Percentiles rank a stretch among this genome's conserved stretches.
phyloP scores from a whole-genome alignment of 495 filamentous ascomycete genomes.

The Jackrogersella minutella region DNA sequence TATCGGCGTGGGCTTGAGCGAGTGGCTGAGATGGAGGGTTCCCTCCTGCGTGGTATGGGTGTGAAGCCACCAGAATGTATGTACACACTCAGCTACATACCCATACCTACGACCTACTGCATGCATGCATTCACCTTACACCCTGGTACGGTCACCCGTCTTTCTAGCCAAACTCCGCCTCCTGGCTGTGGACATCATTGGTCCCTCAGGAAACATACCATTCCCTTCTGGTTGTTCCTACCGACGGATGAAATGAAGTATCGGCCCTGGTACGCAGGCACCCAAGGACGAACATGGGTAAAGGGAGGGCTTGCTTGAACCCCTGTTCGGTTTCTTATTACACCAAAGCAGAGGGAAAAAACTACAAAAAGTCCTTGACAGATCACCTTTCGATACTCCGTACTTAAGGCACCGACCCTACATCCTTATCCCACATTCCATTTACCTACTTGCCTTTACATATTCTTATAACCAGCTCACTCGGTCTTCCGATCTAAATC shows the following conservation, averaged over 20 bases:
- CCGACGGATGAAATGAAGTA: slow-evolving; percentile 38
- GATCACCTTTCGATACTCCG: slow-evolving; percentile 37
- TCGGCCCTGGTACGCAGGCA: slow-evolving; percentile 40
- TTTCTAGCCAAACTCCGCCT: slow-evolving; percentile 42
- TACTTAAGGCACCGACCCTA: slow-evolving; percentile 41
- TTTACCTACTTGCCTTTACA: neutral
- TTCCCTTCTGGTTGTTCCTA: slow-evolving; percentile 42
- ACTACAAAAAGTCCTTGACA: slow-evolving; percentile 38
- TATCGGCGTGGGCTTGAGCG: slow-evolving; percentile 3
- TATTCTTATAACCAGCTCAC: neutral
- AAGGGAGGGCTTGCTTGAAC: slow-evolving; percentile 17
- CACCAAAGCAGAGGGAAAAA: slow-evolving; percentile 35
- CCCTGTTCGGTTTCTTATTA: slow-evolving; percentile 35
- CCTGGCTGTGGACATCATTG: slow-evolving; percentile 40
- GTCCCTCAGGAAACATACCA: slow-evolving; percentile 40
- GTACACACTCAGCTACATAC: slow-evolving; percentile 23
- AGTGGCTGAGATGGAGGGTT: slow-evolving; percentile 33
- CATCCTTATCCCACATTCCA: slow-evolving; percentile 12
- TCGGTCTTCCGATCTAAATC: neutral
- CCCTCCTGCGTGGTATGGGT: slow-evolving; percentile 27
- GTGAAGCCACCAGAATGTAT: slow-evolving; percentile 18
- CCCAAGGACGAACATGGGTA: slow-evolving; percentile 29
- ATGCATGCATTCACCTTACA: slow-evolving; percentile 28
- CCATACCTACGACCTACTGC: neutral
- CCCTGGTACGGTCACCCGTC: slow-evolving; percentile 38